phyloP scores from a whole-genome alignment of 768 basidiomycete genomes.

The Termitomyces heimii region DNA sequence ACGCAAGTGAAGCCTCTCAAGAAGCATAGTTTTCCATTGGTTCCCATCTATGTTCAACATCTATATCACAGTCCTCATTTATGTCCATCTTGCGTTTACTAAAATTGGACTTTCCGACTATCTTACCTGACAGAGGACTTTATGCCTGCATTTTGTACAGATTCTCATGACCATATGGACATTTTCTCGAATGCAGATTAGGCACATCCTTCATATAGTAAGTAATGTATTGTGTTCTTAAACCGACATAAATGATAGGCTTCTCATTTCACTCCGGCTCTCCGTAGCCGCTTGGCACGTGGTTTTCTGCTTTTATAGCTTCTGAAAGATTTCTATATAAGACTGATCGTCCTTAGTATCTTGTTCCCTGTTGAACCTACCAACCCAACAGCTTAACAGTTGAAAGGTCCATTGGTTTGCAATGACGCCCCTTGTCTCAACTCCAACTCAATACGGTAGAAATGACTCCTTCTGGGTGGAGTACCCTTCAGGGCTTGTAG shows the following conservation, averaged over 20 bases:
- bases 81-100: neutral
- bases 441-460: conserved; percentile 49
- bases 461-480: conserved; percentile 59
- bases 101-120: conserved; percentile 6
- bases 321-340: neutral
- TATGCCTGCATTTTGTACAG: conserved; percentile 5
- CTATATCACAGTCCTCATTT: neutral
- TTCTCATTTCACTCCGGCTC: neutral
- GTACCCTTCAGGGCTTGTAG: conserved; percentile 58
- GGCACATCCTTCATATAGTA: conserved; percentile 5
- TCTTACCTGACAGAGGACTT: conserved; percentile 3
- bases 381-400: conserved; percentile 33
- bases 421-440: conserved; percentile 39
- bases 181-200: conserved; percentile 1
- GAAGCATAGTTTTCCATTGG: conserved; percentile 15
- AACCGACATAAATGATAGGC: conserved; percentile 5
- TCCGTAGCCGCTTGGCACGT: neutral
- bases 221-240: conserved; percentile 7
- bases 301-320: neutral
- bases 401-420: conserved; percentile 27
- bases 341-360: neutral
- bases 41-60: neutral
- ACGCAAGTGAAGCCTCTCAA: conserved; percentile 24
- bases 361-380: conserved; percentile 9
- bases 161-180: conserved; percentile 8